phyloP scores from a whole-genome alignment of 2,329 filamentous ascomycete genomes.

The Ophiostoma fasciatum region DNA sequence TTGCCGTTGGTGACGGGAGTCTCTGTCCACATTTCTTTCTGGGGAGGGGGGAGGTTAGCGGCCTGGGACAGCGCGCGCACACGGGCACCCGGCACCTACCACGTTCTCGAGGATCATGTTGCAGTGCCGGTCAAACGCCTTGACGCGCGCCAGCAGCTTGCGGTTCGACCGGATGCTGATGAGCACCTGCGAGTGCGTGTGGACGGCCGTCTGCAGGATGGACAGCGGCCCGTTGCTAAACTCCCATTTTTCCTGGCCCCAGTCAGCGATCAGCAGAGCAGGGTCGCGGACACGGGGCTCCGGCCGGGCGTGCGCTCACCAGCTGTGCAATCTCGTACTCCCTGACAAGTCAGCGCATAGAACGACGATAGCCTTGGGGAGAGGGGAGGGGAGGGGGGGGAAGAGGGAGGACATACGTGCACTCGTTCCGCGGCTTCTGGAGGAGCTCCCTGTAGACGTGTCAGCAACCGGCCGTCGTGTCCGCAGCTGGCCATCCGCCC shows the following conservation, averaged over 20 bases:
- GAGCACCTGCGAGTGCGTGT: slow-evolving; percentile 86
- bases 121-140: slow-evolving; percentile 96
- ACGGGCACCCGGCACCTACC: slow-evolving; percentile 1
- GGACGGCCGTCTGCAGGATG: slow-evolving; percentile 91
- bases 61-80: no score
- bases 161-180: slow-evolving; percentile 98
- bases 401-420: slow-evolving; percentile 7
- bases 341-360: slow-evolving; percentile 35
- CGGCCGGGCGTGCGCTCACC: no score
- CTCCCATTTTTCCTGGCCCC: slow-evolving; percentile 32
- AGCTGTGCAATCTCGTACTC: slow-evolving; percentile 80
- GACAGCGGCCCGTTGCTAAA: slow-evolving; percentile 48
- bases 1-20: slow-evolving; percentile 75
- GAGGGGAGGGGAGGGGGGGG: neutral
- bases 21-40: slow-evolving; percentile 98
- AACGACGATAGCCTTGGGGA: no score
- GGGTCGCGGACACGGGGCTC: no score
- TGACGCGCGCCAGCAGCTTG: slow-evolving; percentile 91
- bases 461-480: no score
- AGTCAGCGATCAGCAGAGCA: neutral
- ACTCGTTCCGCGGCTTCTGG: slow-evolving; percentile 13
- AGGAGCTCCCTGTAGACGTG: slow-evolving; percentile 11
- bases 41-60: no score
- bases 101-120: slow-evolving; percentile 55
- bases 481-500: no score